These are phyloP conservation scores for Colletotrichum echinochloae DNA, from an alignment of 2,329 filamentous ascomycete species.

Conservation along the genomic window DNA sequence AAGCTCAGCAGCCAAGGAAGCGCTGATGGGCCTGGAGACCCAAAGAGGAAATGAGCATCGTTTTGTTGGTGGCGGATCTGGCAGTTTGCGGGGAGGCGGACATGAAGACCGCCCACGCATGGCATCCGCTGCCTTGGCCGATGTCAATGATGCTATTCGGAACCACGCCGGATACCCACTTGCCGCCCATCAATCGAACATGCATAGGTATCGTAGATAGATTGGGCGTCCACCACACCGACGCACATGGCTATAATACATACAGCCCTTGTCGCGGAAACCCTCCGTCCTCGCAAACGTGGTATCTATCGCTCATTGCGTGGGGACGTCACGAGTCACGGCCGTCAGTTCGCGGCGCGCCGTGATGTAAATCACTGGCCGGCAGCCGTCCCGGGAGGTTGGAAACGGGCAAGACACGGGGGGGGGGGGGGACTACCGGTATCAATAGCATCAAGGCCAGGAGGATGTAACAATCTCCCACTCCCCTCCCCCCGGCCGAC, in stretches of 20 bases:
- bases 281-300: too few relatives aligned
- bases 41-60: background rate
- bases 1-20: background rate
- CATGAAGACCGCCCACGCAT: too few relatives aligned
- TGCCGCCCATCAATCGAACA: conserved; percentile 28
- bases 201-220: too few relatives aligned
- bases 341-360: background rate
- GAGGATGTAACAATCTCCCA: background rate
- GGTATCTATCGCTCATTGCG: background rate
- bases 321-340: background rate
- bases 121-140: conserved; percentile 12
- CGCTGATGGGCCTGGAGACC: background rate
- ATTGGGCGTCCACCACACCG: too few relatives aligned
- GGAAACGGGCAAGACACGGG: too few relatives aligned
- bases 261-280: too few relatives aligned
- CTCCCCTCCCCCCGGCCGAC: background rate
- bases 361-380: background rate
- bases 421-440: too few relatives aligned
- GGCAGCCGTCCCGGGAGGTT: background rate
- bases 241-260: too few relatives aligned
- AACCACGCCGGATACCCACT: conserved; percentile 28
- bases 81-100: background rate
- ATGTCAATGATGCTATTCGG: conserved; percentile 39
- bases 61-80: background rate
- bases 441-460: too few relatives aligned